Evolutionary conservation across 306 rosid genomes (phyloP), one percentile per base, ranked within the genome.

Genomic region (Pterocarpus macrocarpus): DNA sequence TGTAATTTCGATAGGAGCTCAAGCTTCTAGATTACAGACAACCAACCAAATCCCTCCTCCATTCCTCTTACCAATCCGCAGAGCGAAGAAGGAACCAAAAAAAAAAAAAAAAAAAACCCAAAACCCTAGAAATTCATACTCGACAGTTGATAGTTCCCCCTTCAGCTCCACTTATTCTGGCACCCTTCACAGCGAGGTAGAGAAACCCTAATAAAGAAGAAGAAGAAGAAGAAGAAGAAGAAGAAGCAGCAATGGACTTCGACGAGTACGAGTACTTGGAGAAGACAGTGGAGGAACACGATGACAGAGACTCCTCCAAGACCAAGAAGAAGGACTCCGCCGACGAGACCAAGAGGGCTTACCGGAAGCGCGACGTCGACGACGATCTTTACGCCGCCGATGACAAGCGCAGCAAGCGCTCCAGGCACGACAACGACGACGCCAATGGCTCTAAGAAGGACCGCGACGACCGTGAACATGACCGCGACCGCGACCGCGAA

Each of bases 201-300:
- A n/a, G 66, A 32, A 47, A 76, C 41, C 58, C 1, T 55, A 55
- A 55, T 5, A 4, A n/a, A 39, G 33, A 69, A 45, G 44, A 12
- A 53, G 43, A 1, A 3, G 49, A 44, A 44, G 49, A 2, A 8
- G 38, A 69, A 45, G 44, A 12, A 53, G 43, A 1, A 3, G 49
- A 44, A 44, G 49, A 2, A 8, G 38, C 53, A 12, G 39, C 71
- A 58, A 95, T 95, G 99, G 99, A 91, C 58, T 93, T 95, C 88
- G 99, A 93, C 92, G 99, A 93, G 90, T 95, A 95, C 83, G 97
- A 93, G 63, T 95, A 95, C 82, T 85, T 95, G 88, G 99, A 95
- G 94, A 92, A 92, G 90, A 88, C 97, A 2, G 97, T 93, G 80
- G 97, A 95, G 90, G 97, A 90, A 57, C 85, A 64, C 38, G 95